Evolutionary conservation across 177 flowering plant species (phyloP), one percentile per base, ranked within the genome.

Genomic region (Vitis hybrid): DNA sequence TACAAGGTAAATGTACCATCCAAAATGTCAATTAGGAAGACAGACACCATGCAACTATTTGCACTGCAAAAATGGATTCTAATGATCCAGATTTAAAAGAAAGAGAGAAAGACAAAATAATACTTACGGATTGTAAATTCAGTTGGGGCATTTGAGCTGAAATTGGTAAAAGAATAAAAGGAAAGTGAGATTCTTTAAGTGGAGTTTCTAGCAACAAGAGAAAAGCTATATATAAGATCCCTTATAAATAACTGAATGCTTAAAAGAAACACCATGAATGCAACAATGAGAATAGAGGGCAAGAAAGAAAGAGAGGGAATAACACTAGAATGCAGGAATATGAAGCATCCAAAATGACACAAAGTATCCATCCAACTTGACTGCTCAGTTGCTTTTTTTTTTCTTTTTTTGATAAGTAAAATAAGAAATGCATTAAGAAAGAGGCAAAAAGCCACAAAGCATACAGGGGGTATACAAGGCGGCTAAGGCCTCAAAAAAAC

Each of bases 51-150:
- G 46, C 63, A 27, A 11, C 63, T 4, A 27, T 27, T 12, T 60
- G 46, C 63, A 60, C 63, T 11, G 63, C 15, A 52, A 59, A 62
- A 62, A 62, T 4, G 18, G 57, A 71, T 8, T 57, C 7, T 11
- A 52, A 11, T 30, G 1, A 6, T 49, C 6, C 49, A 56, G 15
- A 52, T 46, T 4, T 61, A 5, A 13, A 49, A 60, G 13, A 40
- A 6, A 59, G 63, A 58, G 48, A 16, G 6, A 46, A 40, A 55
- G 60, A 54, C 15, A 30, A 49, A 3, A 64, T 52, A 32, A 60
- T 46, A 87, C 96, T 87, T 84, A 92, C 98, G 98, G 66, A 92
- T 92, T 18, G 94, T 88, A 72, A 88, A 89, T 56, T 80, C 84
- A 27, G 83, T 60, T 56, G 85, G 87, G 67, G 82, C 60, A 73